phyloP scores from a whole-genome alignment of 306 rosid species.

The Mucuna pruriens region DNA sequence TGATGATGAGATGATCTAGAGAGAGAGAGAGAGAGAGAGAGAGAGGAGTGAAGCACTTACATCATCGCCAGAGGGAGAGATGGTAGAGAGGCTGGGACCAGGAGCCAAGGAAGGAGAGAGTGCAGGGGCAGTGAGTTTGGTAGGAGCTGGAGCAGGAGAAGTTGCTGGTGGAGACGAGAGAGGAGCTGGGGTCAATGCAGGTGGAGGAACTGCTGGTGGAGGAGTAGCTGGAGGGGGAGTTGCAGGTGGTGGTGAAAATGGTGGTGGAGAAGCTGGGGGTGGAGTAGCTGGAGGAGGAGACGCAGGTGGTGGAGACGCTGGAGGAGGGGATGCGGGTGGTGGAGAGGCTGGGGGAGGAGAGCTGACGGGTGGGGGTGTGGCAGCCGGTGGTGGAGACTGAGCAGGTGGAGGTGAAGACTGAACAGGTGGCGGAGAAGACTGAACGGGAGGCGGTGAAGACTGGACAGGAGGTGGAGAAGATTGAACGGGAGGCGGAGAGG shows the following conservation, averaged over 20 bases:
- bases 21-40: background rate
- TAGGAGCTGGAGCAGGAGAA: conserved; percentile 67
- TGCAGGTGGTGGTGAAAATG: conserved; percentile 51
- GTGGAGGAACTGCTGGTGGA: conserved; percentile 48
- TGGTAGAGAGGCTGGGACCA: conserved; percentile 55
- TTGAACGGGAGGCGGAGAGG: conserved; percentile 45
- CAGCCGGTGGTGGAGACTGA: conserved; percentile 35
- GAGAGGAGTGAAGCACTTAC: background rate
- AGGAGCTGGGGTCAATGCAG: conserved; percentile 59
- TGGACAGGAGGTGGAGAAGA: conserved; percentile 37
- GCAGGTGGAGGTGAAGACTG: conserved; percentile 45
- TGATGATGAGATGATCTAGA: background rate
- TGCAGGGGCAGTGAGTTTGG: conserved; percentile 45
- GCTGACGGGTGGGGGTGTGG: conserved; percentile 36
- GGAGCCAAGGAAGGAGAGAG: conserved; percentile 64
- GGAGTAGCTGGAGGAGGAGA: conserved; percentile 37
- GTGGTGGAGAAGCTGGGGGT: conserved; percentile 57
- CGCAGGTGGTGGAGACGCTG: conserved; percentile 53
- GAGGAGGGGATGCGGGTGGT: conserved; percentile 37
- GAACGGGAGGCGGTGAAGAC: conserved; percentile 45
- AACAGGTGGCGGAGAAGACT: conserved; percentile 38
- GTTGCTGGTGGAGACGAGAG: conserved; percentile 50
- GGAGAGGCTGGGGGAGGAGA: conserved; percentile 44
- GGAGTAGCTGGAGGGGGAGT: conserved; percentile 59
- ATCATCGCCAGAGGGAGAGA: conserved; percentile 58